Percentiles rank a stretch among this genome's conserved stretches.
phyloP scores from a whole-genome alignment of 352 stramenopile genomes.

The Vaucheria bursata region DNA sequence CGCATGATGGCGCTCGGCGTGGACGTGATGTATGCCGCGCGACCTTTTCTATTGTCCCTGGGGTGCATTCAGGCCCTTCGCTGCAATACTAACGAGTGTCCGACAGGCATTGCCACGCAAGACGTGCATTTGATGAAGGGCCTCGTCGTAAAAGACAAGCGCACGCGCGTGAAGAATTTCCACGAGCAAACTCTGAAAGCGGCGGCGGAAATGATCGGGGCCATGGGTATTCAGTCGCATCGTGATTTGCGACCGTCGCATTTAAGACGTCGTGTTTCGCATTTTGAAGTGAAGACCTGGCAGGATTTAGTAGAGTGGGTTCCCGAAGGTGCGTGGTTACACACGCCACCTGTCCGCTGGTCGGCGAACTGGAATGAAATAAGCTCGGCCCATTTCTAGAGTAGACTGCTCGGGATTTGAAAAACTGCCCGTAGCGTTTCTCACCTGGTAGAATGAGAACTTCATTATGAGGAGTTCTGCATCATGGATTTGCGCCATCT shows the following conservation, averaged over 20 bases:
- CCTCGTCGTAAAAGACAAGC: constrained; percentile 4
- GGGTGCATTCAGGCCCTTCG: constrained; percentile 30
- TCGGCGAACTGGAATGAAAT: no score
- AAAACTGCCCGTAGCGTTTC: no score
- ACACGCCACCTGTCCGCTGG: no score
- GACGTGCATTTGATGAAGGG: background rate
- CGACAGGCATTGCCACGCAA: constrained; percentile 1
- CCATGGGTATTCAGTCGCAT: constrained; percentile 42
- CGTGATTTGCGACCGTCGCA: background rate
- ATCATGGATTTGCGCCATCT: no score
- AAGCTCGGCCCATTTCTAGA: no score
- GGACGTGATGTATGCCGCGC: constrained; percentile 12
- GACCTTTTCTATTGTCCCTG: constrained; percentile 9
- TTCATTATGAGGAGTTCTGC: no score
- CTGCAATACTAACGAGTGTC: constrained; percentile 12
- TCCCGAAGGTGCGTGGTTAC: no score
- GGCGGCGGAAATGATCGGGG: constrained; percentile 56
- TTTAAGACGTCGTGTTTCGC: no score
- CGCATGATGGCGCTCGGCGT: constrained; percentile 11
- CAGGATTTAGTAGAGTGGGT: no score
- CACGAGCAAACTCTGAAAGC: constrained; percentile 53
- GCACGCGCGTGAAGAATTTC: constrained; percentile 9
- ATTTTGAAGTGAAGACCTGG: no score
- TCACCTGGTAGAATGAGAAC: no score
- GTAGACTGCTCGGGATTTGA: no score